Base-by-base conservation (phyloP, 371 early-diverging fungal genomes). In the Mortierella sp. region DNA sequence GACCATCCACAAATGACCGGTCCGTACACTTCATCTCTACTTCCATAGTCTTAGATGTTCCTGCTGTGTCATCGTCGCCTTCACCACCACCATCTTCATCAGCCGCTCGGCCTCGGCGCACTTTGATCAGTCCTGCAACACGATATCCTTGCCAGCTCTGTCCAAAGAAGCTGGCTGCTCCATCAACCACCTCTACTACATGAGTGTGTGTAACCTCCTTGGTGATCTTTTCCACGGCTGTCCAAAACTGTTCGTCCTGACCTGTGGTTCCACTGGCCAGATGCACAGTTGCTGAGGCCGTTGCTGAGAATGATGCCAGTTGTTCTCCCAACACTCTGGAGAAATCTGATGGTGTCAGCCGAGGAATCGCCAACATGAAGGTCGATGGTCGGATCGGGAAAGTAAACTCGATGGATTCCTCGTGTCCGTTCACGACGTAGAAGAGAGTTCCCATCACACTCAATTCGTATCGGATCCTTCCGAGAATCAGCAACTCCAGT, bases 111-210 rank as follows among this genome's bases (percentile, higher is more conserved):
- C 65, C 56, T 22, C 82, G 60, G 28, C 72, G 65, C 28, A 81
- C 85, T 69, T 93, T 93, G 59, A 91, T 76, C 54, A 93, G 63
- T 22, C 92, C 94, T 1, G 91, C 44, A 28, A 91, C 82, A 63
- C 89, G 90, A 43, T 78, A 79, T 4, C 88, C 91, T 56, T 87
- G 85, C 41, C 86, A 81, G 41, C 84, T 85, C 55, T 83, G 80
- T 28, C 88, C 92, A 78, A 90, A 91, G 16, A 93, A 80, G 2
- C 91, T 90, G 7, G 88, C 91, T 0, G 91, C 92, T 12, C 88
- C 88, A 25, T 86, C 85, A 27, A 92, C 86, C 10, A 84, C 83
- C 66, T 92, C 92, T 3, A 93, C 92, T 10, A 90, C 83, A 54
- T 84, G 85, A 0, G 88, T 71, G 2, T 84, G 82, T 4, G 83